Base-by-base conservation (phyloP, 257 asterid genomes). In the Hygrophila difformis region DNA sequence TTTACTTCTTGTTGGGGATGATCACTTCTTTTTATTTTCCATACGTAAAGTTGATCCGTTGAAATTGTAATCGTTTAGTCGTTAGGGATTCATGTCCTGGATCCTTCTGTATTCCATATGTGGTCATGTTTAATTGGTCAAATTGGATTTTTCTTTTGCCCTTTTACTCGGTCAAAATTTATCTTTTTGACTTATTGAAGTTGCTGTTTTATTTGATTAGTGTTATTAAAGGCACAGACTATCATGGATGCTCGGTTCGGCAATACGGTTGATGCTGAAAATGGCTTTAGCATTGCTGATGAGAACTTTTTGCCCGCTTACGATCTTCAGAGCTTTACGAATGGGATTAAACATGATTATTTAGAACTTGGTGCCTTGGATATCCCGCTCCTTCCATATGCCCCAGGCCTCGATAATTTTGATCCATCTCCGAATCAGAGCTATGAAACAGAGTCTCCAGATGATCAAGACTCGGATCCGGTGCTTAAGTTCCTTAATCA, bases 401-500 rank as follows among this genome's bases (percentile, higher is more conserved):
- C 65, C 47, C 74, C 72, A 8, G 66, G 62, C 51, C 33, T 51
- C 23, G 75, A 54, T 21, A 65, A 56, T 46, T 46, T 77, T 20
- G 41, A 52, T 54, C 71, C 76, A 36, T 74, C 86, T 28, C 59
- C 73, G n/a, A 55, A 52, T 21, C 49, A 50, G 59, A 78, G 87
- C 64, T 77, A 74, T 22, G 87, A 77, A 40, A 57, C 67, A 48
- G 87, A 64, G 39, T 88, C 95, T 39, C 93, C 94, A 5, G 96
- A 89, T 23, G 96, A 79, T 55, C 79, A 59, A 38, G 93, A 89
- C 50, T 73, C 87, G 2, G 96, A 89, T 72, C 84, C 89, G 1
- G 91, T 89, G 50, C 71, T 88, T 9, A 85, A 76, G 59, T 89
- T 75, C 75, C 81, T 84, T 15, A 79, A 85, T 60, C 93, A 85